Evolutionary conservation across 73 alveolate genomes (phyloP), one percentile per base, ranked within the genome.

Genomic region (Paramecium sexaurelia): DNA sequence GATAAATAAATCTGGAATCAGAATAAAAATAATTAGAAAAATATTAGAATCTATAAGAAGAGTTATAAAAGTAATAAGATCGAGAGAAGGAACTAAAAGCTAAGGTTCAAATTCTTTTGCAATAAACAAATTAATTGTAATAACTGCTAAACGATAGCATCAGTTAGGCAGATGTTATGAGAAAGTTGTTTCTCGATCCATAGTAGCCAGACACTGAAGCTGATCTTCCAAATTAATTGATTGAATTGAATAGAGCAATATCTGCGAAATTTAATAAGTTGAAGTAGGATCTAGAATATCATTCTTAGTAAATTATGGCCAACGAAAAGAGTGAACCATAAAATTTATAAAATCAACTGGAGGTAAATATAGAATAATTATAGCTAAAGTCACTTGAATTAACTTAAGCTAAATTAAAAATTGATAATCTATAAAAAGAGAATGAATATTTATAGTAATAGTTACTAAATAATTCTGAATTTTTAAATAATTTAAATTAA

Each of bases 61-160:
- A 51, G 17, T 51, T 51, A 51, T 15, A 51, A 17, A 19, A 17
- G 22, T 51, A 51, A 15, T 29, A 51, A 5, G 27, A n/a, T 4
- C 15, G 67, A 51, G 67, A 51, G 33, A 4, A n/a, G 22, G 67
- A 51, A n/a, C 67, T 51, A 51, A 51, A 6, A n/a, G 22, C 15
- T 0, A 17, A 51, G 17, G 67, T 51, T 51, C 13, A 51, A 51
- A 1, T 51, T 1, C 67, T 51, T 0, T 17, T 17, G 22, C 32
- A 51, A 20, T 61, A 61, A 61, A 61, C 83, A 3, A 61, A 61
- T 32, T 61, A 61, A 61, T 61, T 61, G 47, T 61, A 61, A 61
- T 61, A 61, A 61, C 33, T 61, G 83, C 37, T 61, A 29, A 61
- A 26, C 83, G 83, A 61, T 61, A 61, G 83, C 39, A 61, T 29